These are phyloP conservation scores for Uromyces viciae-fabae DNA, from an alignment of 1,284 basidiomycete species.

Conservation along the genomic window DNA sequence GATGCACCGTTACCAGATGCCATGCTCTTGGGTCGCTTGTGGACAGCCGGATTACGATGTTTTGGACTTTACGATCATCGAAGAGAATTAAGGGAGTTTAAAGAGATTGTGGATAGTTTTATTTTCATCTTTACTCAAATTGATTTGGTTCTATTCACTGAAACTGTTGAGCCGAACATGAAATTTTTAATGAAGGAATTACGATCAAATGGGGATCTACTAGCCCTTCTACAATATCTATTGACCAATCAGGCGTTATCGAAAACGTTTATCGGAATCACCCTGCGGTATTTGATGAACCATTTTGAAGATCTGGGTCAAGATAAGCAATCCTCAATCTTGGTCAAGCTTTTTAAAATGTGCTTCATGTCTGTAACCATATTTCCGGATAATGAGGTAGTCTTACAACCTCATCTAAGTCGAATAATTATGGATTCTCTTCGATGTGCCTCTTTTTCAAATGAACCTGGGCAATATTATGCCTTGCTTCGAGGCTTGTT, in stretches of 20 bases:
- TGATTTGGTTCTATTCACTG: constrained; percentile 85
- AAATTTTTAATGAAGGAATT: constrained; percentile 78
- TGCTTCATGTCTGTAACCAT: constrained; percentile 84
- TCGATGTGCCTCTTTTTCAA: constrained; percentile 82
- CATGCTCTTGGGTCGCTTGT: constrained; percentile 78
- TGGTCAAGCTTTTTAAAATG: constrained; percentile 92
- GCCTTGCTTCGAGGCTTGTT: constrained; percentile 91
- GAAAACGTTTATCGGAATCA: constrained; percentile 84
- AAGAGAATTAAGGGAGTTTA: constrained; percentile 71
- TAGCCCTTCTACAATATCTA: constrained; percentile 82
- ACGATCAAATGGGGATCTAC: constrained; percentile 67
- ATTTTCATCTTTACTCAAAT: constrained; percentile 72
- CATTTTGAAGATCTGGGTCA: constrained; percentile 79
- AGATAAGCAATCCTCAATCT: constrained; percentile 75
- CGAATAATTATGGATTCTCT: constrained; percentile 97
- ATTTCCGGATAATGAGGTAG: constrained; percentile 80
- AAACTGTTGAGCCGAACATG: constrained; percentile 85
- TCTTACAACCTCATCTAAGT: constrained; percentile 84
- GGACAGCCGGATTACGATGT: constrained; percentile 77
- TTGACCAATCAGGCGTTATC: constrained; percentile 78
- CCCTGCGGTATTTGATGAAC: constrained; percentile 80
- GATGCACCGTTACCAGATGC: constrained; percentile 77
- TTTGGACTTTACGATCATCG: constrained; percentile 76
- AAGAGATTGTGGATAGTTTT: constrained; percentile 82
- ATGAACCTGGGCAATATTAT: constrained; percentile 88